Conservation (phyloP, 495 filamentous ascomycete genomes). For the Patellaria atrata region DNA sequence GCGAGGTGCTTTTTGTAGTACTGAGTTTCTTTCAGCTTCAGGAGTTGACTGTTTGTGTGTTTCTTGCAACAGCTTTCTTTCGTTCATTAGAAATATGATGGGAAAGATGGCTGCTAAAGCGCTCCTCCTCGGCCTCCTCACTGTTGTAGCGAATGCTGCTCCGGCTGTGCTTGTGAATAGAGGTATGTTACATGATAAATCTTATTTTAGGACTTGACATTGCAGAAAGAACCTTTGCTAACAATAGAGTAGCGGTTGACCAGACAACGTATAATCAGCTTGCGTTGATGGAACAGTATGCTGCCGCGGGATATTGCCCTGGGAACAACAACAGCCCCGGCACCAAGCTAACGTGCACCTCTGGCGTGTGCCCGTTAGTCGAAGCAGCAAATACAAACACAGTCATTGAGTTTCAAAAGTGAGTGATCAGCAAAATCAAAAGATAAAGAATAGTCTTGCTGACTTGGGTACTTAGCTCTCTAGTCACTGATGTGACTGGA, state of each 20-base stretch:
- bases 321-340: constrained; percentile 35
- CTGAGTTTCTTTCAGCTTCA: no score
- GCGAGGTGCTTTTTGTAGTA: no score
- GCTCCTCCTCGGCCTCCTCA: no score
- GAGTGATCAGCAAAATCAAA: constrained; percentile 21
- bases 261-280: not conserved
- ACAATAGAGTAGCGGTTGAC: not conserved
- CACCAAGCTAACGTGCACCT: constrained; percentile 40
- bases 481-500: constrained; percentile 48
- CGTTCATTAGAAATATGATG: no score
- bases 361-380: constrained; percentile 44
- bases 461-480: constrained; percentile 27
- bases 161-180: constrained; percentile 3
- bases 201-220: not conserved
- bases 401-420: constrained; percentile 47
- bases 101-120: no score
- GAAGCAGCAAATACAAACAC: constrained; percentile 40
- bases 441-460: constrained; percentile 5
- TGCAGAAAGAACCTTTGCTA: not conserved
- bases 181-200: constrained; percentile 5
- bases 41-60: no score
- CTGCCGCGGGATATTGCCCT: constrained; percentile 56
- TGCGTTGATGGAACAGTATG: constrained; percentile 52
- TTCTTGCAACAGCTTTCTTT: no score
- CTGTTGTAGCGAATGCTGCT: no score